These are phyloP conservation scores for Fusarium sp. DNA, from an alignment of 2,329 filamentous ascomycete genomes.

Conservation along the genomic window DNA sequence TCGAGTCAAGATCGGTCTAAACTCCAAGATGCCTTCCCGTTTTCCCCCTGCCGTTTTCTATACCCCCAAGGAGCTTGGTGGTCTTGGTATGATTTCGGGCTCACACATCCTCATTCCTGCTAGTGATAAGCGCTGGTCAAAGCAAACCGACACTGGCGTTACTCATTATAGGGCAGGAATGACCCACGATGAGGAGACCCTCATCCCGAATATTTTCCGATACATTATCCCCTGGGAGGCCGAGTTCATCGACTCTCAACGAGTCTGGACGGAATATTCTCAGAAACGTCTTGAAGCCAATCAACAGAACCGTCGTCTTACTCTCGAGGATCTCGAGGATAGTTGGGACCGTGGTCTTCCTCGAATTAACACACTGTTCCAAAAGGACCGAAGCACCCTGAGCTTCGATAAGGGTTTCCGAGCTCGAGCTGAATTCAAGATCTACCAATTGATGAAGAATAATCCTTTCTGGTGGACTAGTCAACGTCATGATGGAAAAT, in stretches of 20 bases:
- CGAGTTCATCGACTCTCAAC: slow-evolving; percentile 98
- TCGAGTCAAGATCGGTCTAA: slow-evolving; percentile 96
- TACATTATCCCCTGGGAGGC: slow-evolving; percentile 99
- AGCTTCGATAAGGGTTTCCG: slow-evolving; percentile 99
- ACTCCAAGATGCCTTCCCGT: slow-evolving; percentile 99
- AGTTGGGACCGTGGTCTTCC: slow-evolving; percentile 98
- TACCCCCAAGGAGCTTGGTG: slow-evolving; percentile 96
- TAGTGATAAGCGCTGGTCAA: slow-evolving; percentile 97
- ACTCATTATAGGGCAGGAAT: slow-evolving; percentile 98
- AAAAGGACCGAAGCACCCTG: slow-evolving; percentile 95
- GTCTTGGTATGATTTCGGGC: slow-evolving; percentile 97
- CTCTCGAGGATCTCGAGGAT: slow-evolving; percentile 95
- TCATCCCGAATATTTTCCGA: slow-evolving; percentile 98
- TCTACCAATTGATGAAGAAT: slow-evolving; percentile 98
- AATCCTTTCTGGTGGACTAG: slow-evolving; percentile 99
- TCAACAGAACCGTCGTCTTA: slow-evolving; percentile 94
- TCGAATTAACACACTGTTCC: slow-evolving; percentile 98
- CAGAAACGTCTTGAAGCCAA: slow-evolving; percentile 97
- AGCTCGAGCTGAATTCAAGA: slow-evolving; percentile 94
- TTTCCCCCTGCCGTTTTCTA: slow-evolving; percentile 99
- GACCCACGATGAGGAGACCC: slow-evolving; percentile 96
- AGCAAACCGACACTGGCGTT: slow-evolving; percentile 96
- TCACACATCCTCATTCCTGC: slow-evolving; percentile 97
- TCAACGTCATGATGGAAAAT: slow-evolving; percentile 93
- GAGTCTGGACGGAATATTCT: slow-evolving; percentile 99